Evolutionary conservation across 192 early-diverging fungal genomes (phyloP), one percentile per base, ranked within the genome.

Genomic region (Backusella circina): DNA sequence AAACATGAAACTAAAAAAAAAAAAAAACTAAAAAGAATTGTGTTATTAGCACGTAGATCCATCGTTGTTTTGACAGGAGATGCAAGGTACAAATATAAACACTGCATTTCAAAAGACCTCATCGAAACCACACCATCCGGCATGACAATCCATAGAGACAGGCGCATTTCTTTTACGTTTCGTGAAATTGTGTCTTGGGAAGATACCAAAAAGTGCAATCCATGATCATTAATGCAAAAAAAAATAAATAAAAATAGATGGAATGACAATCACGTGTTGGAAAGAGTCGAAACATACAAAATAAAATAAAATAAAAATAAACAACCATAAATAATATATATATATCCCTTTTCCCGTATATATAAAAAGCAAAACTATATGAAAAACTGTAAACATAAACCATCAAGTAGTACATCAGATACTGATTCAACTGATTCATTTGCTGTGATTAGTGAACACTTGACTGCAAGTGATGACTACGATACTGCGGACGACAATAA

Each of bases 81-180:
- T 3, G 74, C 87, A 68, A 80, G 92, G 15, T 93, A 85, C 64
- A 78, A 88, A 18, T 91, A 79, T 47, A 89, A 84, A 74, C 92
- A 93, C 67, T 80, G 85, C 10, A 93, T 93, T 12, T 89, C 90
- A 0, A 93, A 93, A 73, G 82, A 90, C 67, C 21, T 76, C 1
- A 61, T 86, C 4, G 89, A 92, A 30, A 68, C 67, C 23, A 65
- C 73, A 30, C 68, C 74, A 9, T 77, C 82, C 3, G 86, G 83
- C 2, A 51, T 72, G 0, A 68, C 71, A 30, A 86, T 93, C 72
- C 72, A 81, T n/a, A 83, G 92, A 44, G 77, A 76, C n/a, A 80
- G 88, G 57, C 81, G 92, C 32, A 84, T 93, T 30, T 91, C 89
- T 18, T 83, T 91, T 36, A 93, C 92, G 0, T 91, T 83, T 65